Conservation (phyloP, 2,329 filamentous ascomycete species). For the Fusarium sp. region DNA sequence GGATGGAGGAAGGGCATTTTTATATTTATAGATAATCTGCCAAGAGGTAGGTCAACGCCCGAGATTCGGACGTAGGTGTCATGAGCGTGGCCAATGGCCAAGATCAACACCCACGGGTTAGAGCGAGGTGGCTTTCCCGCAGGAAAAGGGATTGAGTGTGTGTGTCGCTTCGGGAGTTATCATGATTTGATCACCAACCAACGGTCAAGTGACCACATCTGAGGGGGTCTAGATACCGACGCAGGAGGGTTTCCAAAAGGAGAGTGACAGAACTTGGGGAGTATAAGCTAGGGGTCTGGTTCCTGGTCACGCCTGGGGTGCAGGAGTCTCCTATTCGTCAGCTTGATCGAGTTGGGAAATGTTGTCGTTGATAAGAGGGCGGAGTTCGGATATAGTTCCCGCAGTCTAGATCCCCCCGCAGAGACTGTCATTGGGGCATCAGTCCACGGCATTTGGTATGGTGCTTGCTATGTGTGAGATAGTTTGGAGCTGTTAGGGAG, state of each 20-base stretch:
- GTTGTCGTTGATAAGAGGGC: background rate
- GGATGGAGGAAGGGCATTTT: background rate
- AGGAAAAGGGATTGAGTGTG: background rate
- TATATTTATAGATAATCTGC: background rate
- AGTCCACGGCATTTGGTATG: background rate
- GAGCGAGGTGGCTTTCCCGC: background rate
- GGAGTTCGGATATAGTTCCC: conserved; percentile 29
- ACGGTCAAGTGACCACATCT: conserved; percentile 4
- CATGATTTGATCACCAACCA: background rate
- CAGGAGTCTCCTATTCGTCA: background rate
- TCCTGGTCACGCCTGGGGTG: background rate
- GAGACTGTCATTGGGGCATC: background rate
- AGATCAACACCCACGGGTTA: background rate
- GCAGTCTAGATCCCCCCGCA: background rate
- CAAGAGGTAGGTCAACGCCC: background rate
- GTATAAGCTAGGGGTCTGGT: background rate
- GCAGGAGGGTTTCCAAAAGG: background rate
- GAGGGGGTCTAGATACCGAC: background rate
- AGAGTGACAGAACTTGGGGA: background rate
- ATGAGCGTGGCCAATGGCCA: background rate
- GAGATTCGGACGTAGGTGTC: background rate
- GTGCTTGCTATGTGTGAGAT: background rate
- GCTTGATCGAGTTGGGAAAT: conserved; percentile 1
- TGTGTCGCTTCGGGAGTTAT: background rate
- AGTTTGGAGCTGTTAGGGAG: background rate